Evolutionary conservation across 164 flowering plant species (phyloP), one percentile per base, ranked within the genome.

Genomic region (Santalum album): DNA sequence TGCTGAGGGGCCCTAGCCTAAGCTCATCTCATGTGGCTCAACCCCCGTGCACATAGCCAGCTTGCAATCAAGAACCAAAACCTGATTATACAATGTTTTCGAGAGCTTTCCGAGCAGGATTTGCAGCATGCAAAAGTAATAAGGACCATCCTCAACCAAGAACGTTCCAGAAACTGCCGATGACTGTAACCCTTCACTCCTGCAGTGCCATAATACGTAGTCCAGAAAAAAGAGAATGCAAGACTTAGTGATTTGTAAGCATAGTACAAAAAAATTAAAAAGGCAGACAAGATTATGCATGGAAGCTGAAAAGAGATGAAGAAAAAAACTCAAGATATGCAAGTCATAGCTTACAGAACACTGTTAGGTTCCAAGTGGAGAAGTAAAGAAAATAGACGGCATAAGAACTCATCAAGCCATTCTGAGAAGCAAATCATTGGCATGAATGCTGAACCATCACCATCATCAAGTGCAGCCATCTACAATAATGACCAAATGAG

Each of bases 331-430:
- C 19, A 43, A n/a, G 36, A 22, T 42, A n/a, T 40, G 59, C 26
- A 43, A 51, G n/a, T 35, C 55, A 51, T 57, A 53, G 63, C 96
- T 87, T 75, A 94, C 99, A 78, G 22, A 51, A 79, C 91, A 77
- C 78, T 83, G 67, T 70, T 78, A 19, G 99, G 88, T 59, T 94
- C 99, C 90, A 94, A 75, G 73, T 94, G 86, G 34, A 71, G 75
- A 56, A 94, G 86, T 52, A 94, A 73, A 16, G 96, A 74, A 72
- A 94, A 89, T 14, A 94, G 69, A 50, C 99, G 91, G 61, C 87
- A 79, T 12, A 94, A 73, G 65, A 89, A 94, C 69, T 94, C 97
- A 68, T 94, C 99, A 46, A 92, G 87, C 99, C 99, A 94, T 57
- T 94, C 97, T 19, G 96, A 81, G 69, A 89, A 85, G 61, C 61